Conservation (phyloP, 192 early-diverging fungal genomes). For the Coemansia sp. region DNA sequence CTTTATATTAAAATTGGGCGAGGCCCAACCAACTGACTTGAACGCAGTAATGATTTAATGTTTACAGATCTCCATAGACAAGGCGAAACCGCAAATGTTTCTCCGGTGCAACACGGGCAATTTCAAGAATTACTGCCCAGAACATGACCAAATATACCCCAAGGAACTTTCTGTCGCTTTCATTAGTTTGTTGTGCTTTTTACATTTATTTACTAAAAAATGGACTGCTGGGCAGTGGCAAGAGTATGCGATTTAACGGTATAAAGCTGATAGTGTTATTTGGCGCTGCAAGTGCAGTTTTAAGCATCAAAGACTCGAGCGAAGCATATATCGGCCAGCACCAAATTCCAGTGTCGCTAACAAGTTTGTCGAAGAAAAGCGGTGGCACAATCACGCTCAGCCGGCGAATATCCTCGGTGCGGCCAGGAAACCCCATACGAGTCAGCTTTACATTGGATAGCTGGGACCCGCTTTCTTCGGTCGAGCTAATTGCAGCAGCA, state of each 20-base stretch:
- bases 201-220: not conserved
- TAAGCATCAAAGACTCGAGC: not conserved
- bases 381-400: constrained; percentile 16
- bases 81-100: not conserved
- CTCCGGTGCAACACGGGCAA: not conserved
- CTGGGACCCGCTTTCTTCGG: constrained; percentile 5
- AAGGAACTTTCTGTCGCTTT: not conserved
- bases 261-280: not conserved
- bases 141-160: too few relatives aligned
- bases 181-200: not conserved
- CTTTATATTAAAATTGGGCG: not conserved
- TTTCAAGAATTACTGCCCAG: not conserved
- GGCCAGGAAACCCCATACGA: constrained; percentile 26
- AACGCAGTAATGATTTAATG: too few relatives aligned
- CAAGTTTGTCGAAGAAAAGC: not conserved
- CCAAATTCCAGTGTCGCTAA: constrained; percentile 4
- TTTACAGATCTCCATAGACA: not conserved
- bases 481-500: constrained; percentile 27
- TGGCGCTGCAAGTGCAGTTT: not conserved
- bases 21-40: too few relatives aligned
- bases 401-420: constrained; percentile 34
- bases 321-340: not conserved
- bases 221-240: not conserved
- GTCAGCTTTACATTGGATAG: constrained; percentile 16
- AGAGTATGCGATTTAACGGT: not conserved